These are phyloP conservation scores for Colletotrichum liriopes DNA, from an alignment of 2,329 filamentous ascomycete species.

Conservation along the genomic window DNA sequence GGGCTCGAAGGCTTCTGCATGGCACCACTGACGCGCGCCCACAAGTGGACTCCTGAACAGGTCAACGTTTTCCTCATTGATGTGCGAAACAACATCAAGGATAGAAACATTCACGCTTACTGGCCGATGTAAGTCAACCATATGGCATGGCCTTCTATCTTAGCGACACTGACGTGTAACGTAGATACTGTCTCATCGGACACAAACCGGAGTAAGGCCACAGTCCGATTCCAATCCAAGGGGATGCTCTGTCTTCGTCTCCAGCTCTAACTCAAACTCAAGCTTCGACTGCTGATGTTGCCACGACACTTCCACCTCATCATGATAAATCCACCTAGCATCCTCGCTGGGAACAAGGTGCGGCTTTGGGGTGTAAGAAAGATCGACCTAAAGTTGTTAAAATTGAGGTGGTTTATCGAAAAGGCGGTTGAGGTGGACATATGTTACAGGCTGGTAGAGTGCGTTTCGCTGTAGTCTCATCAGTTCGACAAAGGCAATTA, in stretches of 20 bases:
- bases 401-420: accelerated
- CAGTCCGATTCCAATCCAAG: too few species aligned
- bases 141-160: too few species aligned
- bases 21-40: conserved; percentile 48
- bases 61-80: conserved; percentile 51
- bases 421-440: background rate
- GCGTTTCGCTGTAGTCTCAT: background rate
- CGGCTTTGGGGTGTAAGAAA: background rate
- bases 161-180: background rate
- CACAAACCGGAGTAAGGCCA: conserved; percentile 5
- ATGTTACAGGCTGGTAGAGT: background rate
- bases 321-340: background rate
- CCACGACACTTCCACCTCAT: background rate
- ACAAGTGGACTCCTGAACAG: conserved; percentile 50
- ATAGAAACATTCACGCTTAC: conserved; percentile 51
- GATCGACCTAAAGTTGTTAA: too few species aligned
- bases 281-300: background rate
- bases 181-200: conserved; percentile 6
- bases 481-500: background rate
- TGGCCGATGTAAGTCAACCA: conserved; percentile 49
- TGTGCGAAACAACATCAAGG: conserved; percentile 50
- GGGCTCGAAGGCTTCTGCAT: conserved; percentile 50
- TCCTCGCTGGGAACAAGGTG: background rate
- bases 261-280: background rate
- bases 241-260: background rate